These are phyloP conservation scores for Buddleja alternifolia DNA, from an alignment of 257 asterid genomes.

Conservation along the genomic window DNA sequence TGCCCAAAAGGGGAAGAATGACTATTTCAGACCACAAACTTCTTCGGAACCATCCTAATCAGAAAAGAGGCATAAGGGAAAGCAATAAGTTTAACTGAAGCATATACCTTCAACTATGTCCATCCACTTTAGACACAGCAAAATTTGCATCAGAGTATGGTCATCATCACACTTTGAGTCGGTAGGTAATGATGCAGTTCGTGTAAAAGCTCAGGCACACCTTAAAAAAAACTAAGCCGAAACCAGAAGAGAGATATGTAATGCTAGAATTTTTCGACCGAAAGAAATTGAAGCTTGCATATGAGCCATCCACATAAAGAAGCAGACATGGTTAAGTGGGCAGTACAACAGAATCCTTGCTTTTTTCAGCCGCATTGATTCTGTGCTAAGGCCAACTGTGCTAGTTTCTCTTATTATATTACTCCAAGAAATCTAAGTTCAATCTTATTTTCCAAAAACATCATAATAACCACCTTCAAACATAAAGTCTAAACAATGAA, in stretches of 20 bases:
- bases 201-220: too few species aligned
- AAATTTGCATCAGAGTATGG: too few species aligned
- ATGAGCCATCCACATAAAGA: constrained; percentile 49
- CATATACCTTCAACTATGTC: too few species aligned
- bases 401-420: constrained; percentile 22
- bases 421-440: constrained; percentile 13
- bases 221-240: constrained; percentile 24
- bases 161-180: not conserved
- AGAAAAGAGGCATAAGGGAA: not conserved
- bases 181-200: constrained; percentile 30
- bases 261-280: constrained; percentile 38
- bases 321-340: constrained; percentile 49
- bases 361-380: constrained; percentile 33
- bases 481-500: constrained; percentile 10
- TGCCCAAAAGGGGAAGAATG: not conserved
- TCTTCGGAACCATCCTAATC: not conserved
- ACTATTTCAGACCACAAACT: not conserved
- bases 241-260: constrained; percentile 39
- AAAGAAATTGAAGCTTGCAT: constrained; percentile 40
- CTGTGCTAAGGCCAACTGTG: constrained; percentile 29
- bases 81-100: too few species aligned
- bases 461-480: constrained; percentile 17
- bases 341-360: constrained; percentile 44
- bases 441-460: constrained; percentile 13
- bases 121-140: too few species aligned